phyloP scores from a whole-genome alignment of 306 rosid species.

The Pterocarpus macrocarpus region DNA sequence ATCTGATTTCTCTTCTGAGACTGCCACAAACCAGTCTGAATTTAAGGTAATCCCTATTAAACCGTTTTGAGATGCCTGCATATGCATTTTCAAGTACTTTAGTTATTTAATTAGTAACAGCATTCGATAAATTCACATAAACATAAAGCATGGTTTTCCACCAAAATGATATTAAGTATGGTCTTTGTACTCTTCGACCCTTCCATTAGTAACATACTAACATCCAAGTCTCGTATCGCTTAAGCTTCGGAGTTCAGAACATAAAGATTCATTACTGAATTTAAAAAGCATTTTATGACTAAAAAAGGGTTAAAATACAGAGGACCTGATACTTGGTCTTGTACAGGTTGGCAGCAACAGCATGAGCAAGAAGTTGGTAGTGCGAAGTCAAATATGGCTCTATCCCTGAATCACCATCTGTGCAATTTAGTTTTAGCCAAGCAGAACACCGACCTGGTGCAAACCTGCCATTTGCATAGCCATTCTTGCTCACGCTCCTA shows the following conservation, averaged over 20 bases:
- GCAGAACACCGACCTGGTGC: slow-evolving; percentile 77
- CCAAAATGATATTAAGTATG: background rate
- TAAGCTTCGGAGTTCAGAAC: slow-evolving; percentile 17
- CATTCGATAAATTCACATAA: background rate
- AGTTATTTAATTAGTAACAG: slow-evolving; percentile 9
- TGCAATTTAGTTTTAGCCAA: slow-evolving; percentile 61
- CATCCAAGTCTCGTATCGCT: background rate
- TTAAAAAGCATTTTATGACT: background rate
- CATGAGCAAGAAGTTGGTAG: slow-evolving; percentile 71
- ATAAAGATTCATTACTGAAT: background rate
- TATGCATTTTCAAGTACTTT: slow-evolving; percentile 18
- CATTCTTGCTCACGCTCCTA: slow-evolving; percentile 45
- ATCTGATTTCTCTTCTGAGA: slow-evolving; percentile 47
- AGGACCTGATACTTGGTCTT: slow-evolving; percentile 68
- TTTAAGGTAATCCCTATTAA: slow-evolving; percentile 64
- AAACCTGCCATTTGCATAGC: slow-evolving; percentile 56
- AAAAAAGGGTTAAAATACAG: slow-evolving; percentile 7
- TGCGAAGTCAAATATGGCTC: slow-evolving; percentile 76
- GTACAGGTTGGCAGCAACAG: slow-evolving; percentile 62
- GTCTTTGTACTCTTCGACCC: slow-evolving; percentile 3
- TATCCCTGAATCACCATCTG: slow-evolving; percentile 68
- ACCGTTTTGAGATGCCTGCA: slow-evolving; percentile 74
- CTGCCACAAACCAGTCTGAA: slow-evolving; percentile 63
- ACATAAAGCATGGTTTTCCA: slow-evolving; percentile 15
- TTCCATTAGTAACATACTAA: slow-evolving; percentile 5